These are phyloP conservation scores for Jaltomata sinuosa DNA, from an alignment of 257 asterid genomes.

Conservation along the genomic window DNA sequence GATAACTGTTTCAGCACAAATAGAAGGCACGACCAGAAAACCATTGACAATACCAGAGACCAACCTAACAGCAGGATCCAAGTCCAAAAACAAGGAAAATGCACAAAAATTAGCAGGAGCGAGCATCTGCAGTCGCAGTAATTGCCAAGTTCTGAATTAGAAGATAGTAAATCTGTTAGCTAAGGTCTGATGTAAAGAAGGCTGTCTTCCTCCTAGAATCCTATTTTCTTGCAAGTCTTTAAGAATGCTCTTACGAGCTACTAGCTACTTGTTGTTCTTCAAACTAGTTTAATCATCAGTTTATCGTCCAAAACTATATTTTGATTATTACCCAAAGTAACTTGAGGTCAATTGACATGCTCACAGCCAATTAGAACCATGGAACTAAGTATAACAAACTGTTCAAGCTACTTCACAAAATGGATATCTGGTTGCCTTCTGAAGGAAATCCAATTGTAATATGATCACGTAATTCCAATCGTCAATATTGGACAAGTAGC, in stretches of 20 bases:
- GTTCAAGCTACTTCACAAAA: background rate
- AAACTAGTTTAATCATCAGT: background rate
- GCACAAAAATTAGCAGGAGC: background rate
- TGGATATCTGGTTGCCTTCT: background rate
- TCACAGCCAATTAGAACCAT: background rate
- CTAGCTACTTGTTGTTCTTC: background rate
- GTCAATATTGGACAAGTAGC: background rate
- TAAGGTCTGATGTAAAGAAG: background rate
- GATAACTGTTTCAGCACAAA: background rate
- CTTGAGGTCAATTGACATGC: background rate
- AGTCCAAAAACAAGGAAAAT: background rate
- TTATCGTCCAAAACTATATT: background rate
- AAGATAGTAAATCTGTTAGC: background rate
- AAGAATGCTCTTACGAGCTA: background rate
- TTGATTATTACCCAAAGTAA: background rate
- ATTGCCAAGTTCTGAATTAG: background rate
- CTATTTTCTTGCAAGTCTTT: background rate
- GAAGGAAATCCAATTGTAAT: background rate
- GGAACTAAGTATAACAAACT: background rate
- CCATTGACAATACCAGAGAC: background rate
- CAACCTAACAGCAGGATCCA: background rate
- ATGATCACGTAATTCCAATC: background rate
- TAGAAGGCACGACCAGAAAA: background rate
- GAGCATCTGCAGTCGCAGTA: background rate
- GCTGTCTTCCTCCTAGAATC: background rate